phyloP scores from a whole-genome alignment of 805 yeast genomes.

The Wickerhamiella kurtzmanii region DNA sequence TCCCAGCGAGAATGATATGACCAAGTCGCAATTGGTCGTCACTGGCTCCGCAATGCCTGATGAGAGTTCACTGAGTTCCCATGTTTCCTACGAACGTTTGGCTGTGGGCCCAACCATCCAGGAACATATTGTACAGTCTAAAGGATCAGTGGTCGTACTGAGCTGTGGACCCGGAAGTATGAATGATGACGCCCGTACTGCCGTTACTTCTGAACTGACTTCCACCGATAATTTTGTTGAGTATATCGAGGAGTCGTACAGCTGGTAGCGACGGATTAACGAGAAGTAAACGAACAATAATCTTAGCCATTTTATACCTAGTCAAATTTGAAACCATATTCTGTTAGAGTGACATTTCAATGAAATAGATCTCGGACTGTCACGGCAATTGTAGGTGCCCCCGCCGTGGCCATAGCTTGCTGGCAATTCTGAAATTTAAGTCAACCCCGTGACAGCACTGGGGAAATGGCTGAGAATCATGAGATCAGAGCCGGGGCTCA shows the following conservation, averaged over 20 bases:
- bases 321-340: no score
- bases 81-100: constrained; percentile 3
- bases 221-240: constrained; percentile 40
- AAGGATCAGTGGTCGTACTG: constrained; percentile 38
- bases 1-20: not conserved
- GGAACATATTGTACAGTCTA: constrained; percentile 26
- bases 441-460: no score
- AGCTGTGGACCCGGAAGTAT: constrained; percentile 51
- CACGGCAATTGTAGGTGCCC: no score
- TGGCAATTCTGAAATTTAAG: no score
- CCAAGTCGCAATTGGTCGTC: not conserved
- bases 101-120: constrained; percentile 23
- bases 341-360: no score
- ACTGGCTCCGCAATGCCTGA: no score
- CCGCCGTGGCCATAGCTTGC: no score
- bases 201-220: constrained; percentile 32
- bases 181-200: constrained; percentile 42
- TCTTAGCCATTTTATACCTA: not conserved
- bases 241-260: constrained; percentile 55
- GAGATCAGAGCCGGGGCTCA: no score
- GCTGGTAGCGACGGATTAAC: constrained; percentile 33
- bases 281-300: not conserved
- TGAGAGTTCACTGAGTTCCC: no score
- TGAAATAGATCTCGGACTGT: no score
- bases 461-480: no score